Percentiles rank a stretch among this genome's conserved stretches.
Conservation (phyloP, 768 basidiomycete genomes). For the Gloeostereum incarnatum region DNA sequence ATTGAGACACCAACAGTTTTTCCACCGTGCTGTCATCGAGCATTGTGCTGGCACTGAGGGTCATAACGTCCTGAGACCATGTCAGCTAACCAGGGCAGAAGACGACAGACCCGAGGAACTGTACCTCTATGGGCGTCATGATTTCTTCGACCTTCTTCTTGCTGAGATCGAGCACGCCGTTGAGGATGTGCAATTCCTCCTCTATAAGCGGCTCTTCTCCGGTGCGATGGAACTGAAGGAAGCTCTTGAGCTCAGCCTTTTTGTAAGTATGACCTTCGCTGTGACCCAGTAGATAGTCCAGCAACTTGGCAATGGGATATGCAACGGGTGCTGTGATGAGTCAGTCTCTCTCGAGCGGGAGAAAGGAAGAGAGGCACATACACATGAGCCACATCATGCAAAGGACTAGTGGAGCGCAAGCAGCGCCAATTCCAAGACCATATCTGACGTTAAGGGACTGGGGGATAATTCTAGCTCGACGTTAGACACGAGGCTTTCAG, state of each 20-base stretch:
- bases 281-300: constrained; percentile 74
- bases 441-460: constrained; percentile 72
- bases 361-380: constrained; percentile 24
- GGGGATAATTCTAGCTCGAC: constrained; percentile 40
- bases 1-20: constrained; percentile 40
- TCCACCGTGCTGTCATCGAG: constrained; percentile 77
- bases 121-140: constrained; percentile 73
- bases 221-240: constrained; percentile 70
- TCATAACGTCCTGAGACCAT: constrained; percentile 61
- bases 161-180: constrained; percentile 72
- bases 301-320: constrained; percentile 71
- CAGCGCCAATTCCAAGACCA: constrained; percentile 74
- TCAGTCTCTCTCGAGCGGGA: constrained; percentile 34
- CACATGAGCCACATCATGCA: constrained; percentile 63
- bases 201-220: constrained; percentile 74
- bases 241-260: constrained; percentile 72
- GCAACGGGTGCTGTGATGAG: constrained; percentile 57
- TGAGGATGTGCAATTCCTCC: constrained; percentile 75
- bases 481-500: not conserved
- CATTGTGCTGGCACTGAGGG: constrained; percentile 67
- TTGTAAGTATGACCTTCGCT: constrained; percentile 72
- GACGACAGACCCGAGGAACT: constrained; percentile 12
- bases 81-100: not conserved
- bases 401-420: constrained; percentile 68
- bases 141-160: constrained; percentile 68